Percentiles rank a stretch among this genome's conserved stretches.
Conservation (phyloP, 768 basidiomycete genomes). For the Galerina sulciceps region DNA sequence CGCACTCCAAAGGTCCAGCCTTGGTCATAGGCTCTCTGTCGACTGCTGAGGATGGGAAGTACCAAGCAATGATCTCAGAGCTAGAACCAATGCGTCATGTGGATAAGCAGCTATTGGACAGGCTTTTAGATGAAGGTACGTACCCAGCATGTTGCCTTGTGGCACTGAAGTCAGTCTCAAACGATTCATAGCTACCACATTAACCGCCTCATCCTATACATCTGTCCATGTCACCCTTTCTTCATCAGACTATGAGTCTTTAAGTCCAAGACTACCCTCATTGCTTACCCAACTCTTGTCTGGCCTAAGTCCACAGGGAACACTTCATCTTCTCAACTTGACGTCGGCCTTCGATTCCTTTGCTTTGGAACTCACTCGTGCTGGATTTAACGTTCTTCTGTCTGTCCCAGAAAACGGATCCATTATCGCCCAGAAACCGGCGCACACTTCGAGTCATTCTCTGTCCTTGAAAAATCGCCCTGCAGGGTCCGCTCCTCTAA, state of each 20-base stretch:
- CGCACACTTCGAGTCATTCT: slow-evolving; percentile 41
- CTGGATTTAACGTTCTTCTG: slow-evolving; percentile 68
- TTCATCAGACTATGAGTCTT: slow-evolving; percentile 59
- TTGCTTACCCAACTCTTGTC: slow-evolving; percentile 65
- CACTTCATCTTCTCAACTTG: slow-evolving; percentile 66
- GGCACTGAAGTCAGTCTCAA: background rate
- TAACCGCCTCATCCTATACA: slow-evolving; percentile 59
- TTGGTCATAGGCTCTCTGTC: slow-evolving; percentile 79
- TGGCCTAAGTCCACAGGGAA: slow-evolving; percentile 70
- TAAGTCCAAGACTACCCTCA: slow-evolving; percentile 53
- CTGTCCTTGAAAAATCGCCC: slow-evolving; percentile 45
- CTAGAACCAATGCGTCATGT: slow-evolving; percentile 59
- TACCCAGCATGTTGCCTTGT: background rate
- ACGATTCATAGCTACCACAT: slow-evolving; percentile 53
- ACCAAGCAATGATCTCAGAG: slow-evolving; percentile 69
- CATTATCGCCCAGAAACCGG: slow-evolving; percentile 76
- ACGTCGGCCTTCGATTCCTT: slow-evolving; percentile 46
- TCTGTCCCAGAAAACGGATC: slow-evolving; percentile 39
- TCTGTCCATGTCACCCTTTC: slow-evolving; percentile 74
- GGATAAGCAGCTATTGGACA: slow-evolving; percentile 83
- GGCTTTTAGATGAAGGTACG: slow-evolving; percentile 80
- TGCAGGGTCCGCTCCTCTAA: slow-evolving; percentile 26
- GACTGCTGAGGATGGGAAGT: slow-evolving; percentile 80
- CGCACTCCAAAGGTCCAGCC: slow-evolving; percentile 48
- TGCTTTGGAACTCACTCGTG: slow-evolving; percentile 61